Base-by-base conservation (phyloP, 352 stramenopile species). In the Globisporangium ultimum region DNA sequence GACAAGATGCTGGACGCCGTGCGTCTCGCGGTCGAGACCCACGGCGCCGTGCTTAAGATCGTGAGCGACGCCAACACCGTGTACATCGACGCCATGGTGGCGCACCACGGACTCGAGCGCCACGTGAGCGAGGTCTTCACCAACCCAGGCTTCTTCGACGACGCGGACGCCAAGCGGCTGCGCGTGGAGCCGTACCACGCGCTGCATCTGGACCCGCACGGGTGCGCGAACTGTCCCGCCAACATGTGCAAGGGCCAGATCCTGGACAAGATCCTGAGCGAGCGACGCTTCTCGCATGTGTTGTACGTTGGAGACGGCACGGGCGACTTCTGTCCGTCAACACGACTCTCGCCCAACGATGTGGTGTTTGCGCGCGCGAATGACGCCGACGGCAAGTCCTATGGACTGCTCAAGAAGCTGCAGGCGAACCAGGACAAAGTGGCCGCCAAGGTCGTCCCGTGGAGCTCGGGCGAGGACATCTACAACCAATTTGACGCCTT, bases 161-260 rank as follows among this genome's bases (percentile, higher is more conserved):
- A 28, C 11, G 20, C 64, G 9, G 56, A 58, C 24, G 55, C 53
- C 43, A 68, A 52, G 15, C 66, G 76, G 2, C 68, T 92, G 28
- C 67, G 64, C 20, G 77, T 94, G 17, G 36, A 48, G 58, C 80
- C 85, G 22, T 92, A 77, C 52, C 77, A 94, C 41, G 28, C 71
- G 9, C 63, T 71, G 3, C 48, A 57, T 3, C 11, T 59, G 28
- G 45, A 62, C 42, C 67, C 80, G 5, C 85, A 91, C 21, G 77
- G 67, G 14, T 94, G 85, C 62, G 10, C 51, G 10, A 66, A 72
- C 54, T 94, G 82, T 18, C 85, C 80, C 0, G 62, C 70, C 28
- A 92, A 94, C 61, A 91, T 94, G 82, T 94, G 85, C 70, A 94
- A 94, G 61, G 85, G 81, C 48, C 54, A 42, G 38, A 90, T 93